Evolutionary conservation across 139 green algal species (phyloP), one percentile per base, ranked within the genome.

Genomic region (Volvox africanus): DNA sequence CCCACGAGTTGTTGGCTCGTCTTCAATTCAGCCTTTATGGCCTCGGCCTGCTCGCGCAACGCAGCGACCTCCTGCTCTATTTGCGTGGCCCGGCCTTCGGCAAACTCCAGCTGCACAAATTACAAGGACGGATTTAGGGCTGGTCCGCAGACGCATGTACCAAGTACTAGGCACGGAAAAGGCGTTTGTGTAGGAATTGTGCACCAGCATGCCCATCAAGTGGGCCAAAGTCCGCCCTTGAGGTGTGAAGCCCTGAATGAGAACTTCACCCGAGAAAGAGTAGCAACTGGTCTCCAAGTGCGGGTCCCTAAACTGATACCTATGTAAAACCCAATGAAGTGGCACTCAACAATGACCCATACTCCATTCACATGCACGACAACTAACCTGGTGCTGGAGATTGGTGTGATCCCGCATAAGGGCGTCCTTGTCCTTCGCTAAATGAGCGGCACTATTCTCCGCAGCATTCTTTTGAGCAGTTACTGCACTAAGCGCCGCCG

Each of bases 311-410:
- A 19, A 19, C 62, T 69, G 62, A 19, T 19, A 69, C 19, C 62
- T 69, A 69, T 19, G 62, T 19, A n/a, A n/a, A n/a, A n/a, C n/a
- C n/a, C n/a, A n/a, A n/a, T n/a, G n/a, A n/a, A n/a, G n/a, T 55
- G 44, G 44, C 44, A 55, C 44, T 55, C 44, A 55, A 55, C n/a
- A n/a, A n/a, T n/a, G n/a, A 55, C 44, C 44, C 44, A n/a, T 55
- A 9, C 44, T 55, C 5, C 44, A 55, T 55, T 55, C 9, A 55
- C 44, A 55, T 14, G 9, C 44, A 55, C 5, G 9, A 5, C 44
- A 55, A 73, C 65, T 11, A 26, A 88, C 93, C 90, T 93, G 88
- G 80, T 95, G 75, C 83, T 80, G 86, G n/a, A 94, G 83, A 78
- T 94, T 92, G 50, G 75, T 88, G 55, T 35, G 33, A 76, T 94